phyloP scores from a whole-genome alignment of 306 rosid species.

The Notholithocarpus densiflorus region DNA sequence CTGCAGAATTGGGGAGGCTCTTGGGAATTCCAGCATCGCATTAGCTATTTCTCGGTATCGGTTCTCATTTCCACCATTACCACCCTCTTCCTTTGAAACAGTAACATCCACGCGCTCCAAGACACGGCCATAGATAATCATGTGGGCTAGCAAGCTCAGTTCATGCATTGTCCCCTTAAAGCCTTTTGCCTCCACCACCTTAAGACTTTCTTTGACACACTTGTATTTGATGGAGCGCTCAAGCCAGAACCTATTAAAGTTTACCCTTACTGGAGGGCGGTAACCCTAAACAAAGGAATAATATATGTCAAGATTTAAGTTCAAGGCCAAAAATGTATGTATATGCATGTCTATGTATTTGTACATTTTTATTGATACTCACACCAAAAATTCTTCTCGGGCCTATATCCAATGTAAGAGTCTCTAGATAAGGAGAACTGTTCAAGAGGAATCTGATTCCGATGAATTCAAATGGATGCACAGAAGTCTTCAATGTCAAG shows the following conservation, averaged over 20 bases:
- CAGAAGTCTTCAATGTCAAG: slow-evolving; percentile 35
- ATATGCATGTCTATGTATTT: not conserved
- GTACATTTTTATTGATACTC: not conserved
- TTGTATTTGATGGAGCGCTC: not conserved
- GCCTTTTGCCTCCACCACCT: slow-evolving; percentile 16
- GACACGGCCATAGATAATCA: not conserved
- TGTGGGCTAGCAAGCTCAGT: slow-evolving; percentile 2
- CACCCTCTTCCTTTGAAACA: not conserved
- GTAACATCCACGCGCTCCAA: slow-evolving; percentile 3
- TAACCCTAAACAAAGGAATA: slow-evolving; percentile 20
- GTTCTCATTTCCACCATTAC: not conserved
- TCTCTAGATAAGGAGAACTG: slow-evolving; percentile 35
- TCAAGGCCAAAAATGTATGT: not conserved
- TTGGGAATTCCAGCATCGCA: not conserved
- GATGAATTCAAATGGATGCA: slow-evolving; percentile 34
- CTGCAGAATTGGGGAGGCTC: slow-evolving; percentile 3
- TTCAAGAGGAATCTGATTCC: slow-evolving; percentile 45
- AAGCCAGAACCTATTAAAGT: not conserved
- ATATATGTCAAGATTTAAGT: not conserved
- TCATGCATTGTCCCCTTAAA: slow-evolving; percentile 25
- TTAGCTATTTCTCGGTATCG: not conserved
- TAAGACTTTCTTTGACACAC: not conserved
- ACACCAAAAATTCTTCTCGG: slow-evolving; percentile 14
- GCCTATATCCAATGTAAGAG: slow-evolving; percentile 33
- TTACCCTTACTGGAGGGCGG: slow-evolving; percentile 12